phyloP scores from a whole-genome alignment of 1,139 yeast species.

The Oligophagozyma castellii region DNA sequence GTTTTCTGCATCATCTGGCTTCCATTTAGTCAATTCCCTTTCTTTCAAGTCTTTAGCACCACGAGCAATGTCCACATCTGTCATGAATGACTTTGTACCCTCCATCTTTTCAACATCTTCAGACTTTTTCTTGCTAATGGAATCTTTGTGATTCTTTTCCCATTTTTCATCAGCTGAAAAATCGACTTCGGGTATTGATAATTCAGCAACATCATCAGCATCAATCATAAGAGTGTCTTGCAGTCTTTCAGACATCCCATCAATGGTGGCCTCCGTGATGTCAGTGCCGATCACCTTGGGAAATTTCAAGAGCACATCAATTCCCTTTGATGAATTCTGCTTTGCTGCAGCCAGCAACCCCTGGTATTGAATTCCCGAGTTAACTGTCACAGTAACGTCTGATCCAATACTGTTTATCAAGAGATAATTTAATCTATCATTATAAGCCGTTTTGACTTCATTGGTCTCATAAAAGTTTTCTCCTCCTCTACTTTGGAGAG shows the following conservation, averaged over 20 bases:
- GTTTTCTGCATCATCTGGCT: slow-evolving; percentile 42
- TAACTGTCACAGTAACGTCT: slow-evolving; percentile 41
- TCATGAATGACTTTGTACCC: slow-evolving; percentile 37
- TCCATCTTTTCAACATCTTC: slow-evolving; percentile 4
- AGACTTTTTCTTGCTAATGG: slow-evolving; percentile 4
- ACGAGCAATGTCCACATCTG: slow-evolving; percentile 72
- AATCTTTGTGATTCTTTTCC: slow-evolving; percentile 10
- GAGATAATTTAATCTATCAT: slow-evolving; percentile 37
- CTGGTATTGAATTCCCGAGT: slow-evolving; percentile 44
- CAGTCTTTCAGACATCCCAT: slow-evolving; percentile 25
- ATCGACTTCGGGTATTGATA: slow-evolving; percentile 28
- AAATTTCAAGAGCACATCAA: slow-evolving; percentile 41
- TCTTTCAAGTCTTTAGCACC: slow-evolving; percentile 32
- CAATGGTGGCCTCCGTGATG: slow-evolving; percentile 24
- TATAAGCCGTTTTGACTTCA: slow-evolving; percentile 23
- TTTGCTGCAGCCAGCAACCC: slow-evolving; percentile 45
- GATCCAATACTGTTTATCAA: slow-evolving; percentile 45
- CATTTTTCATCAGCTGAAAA: slow-evolving; percentile 16
- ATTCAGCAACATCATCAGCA: slow-evolving; percentile 50
- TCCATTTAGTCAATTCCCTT: slow-evolving; percentile 77
- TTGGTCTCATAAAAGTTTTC: slow-evolving; percentile 14
- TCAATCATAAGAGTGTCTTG: slow-evolving; percentile 38
- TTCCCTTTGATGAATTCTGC: slow-evolving; percentile 26
- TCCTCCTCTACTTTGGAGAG: neutral
- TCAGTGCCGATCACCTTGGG: slow-evolving; percentile 33